These are phyloP conservation scores for Hyphodiscus sp. DNA, from an alignment of 2,329 filamentous ascomycete genomes.

Conservation along the genomic window DNA sequence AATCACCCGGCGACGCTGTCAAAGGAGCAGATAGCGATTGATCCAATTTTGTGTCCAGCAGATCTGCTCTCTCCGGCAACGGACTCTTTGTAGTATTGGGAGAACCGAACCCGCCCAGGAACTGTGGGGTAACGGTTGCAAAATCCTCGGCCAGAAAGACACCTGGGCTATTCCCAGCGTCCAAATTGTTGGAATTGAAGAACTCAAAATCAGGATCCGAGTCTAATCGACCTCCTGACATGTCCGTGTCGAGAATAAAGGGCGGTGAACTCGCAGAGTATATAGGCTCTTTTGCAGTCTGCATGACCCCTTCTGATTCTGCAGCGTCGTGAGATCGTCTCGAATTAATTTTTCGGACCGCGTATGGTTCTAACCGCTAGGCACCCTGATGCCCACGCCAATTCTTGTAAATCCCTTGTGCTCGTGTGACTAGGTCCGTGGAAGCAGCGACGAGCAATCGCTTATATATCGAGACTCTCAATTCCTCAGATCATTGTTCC, in stretches of 20 bases:
- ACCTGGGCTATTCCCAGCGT: conserved; percentile 27
- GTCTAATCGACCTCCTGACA: conserved; percentile 27
- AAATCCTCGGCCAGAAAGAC: conserved; percentile 28
- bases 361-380: neutral
- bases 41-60: conserved; percentile 17
- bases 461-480: conserved; percentile 5
- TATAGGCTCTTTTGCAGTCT: conserved; percentile 21
- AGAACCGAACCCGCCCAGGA: conserved; percentile 22
- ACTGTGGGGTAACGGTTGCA: conserved; percentile 20
- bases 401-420: neutral
- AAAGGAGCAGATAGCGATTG: conserved; percentile 24
- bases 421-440: neutral
- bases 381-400: neutral
- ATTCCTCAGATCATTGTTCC: conserved; percentile 5
- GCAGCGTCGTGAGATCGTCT: neutral
- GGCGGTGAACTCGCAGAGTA: conserved; percentile 29
- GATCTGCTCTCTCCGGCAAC: conserved; percentile 13
- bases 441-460: conserved; percentile 3
- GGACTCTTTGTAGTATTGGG: conserved; percentile 23
- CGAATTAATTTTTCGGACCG: neutral
- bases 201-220: conserved; percentile 33
- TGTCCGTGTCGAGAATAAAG: conserved; percentile 31
- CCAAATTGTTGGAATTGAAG: conserved; percentile 29
- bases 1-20: conserved; percentile 31
- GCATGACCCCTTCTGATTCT: conserved; percentile 19